A percentile compares a stretch with the other conserved stretches of the same genome.
phyloP scores from a whole-genome alignment of 352 stramenopile genomes.

The Phytophthora crassamura region DNA sequence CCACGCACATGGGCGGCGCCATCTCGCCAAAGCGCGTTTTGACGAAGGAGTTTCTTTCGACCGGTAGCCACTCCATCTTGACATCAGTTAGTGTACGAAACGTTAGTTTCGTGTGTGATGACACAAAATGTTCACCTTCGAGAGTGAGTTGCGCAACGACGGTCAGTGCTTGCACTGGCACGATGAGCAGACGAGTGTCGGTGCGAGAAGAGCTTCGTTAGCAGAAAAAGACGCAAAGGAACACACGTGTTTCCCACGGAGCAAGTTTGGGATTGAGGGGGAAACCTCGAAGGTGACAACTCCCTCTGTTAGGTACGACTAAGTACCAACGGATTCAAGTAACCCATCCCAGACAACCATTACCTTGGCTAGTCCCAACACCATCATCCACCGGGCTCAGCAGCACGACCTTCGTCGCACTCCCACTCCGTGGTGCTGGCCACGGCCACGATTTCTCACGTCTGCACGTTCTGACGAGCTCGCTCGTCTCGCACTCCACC shows the following conservation, averaged over 20 bases:
- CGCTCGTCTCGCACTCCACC: neutral
- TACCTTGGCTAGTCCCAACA: no score
- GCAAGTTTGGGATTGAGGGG: conserved; percentile 11
- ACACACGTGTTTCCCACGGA: conserved; percentile 1
- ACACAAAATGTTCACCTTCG: no score
- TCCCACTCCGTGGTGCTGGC: conserved; percentile 16
- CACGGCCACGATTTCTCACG: neutral
- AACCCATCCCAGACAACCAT: no score
- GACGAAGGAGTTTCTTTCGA: neutral
- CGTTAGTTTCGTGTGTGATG: no score
- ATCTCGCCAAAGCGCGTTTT: conserved; percentile 13
- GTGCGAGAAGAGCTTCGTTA: no score
- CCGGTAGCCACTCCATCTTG: no score
- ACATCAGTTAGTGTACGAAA: no score
- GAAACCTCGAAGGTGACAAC: conserved; percentile 10
- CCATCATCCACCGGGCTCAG: neutral
- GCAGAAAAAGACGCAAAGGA: neutral
- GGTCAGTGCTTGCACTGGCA: no score
- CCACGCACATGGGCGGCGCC: conserved; percentile 66
- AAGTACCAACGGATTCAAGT: no score
- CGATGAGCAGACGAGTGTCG: no score
- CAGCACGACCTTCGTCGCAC: conserved; percentile 13
- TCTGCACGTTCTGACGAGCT: neutral
- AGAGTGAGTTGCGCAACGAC: no score
- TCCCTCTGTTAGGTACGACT: conserved; percentile 7